Evolutionary conservation across 495 filamentous ascomycete species (phyloP).

Genomic region (Tuber aestivum): DNA sequence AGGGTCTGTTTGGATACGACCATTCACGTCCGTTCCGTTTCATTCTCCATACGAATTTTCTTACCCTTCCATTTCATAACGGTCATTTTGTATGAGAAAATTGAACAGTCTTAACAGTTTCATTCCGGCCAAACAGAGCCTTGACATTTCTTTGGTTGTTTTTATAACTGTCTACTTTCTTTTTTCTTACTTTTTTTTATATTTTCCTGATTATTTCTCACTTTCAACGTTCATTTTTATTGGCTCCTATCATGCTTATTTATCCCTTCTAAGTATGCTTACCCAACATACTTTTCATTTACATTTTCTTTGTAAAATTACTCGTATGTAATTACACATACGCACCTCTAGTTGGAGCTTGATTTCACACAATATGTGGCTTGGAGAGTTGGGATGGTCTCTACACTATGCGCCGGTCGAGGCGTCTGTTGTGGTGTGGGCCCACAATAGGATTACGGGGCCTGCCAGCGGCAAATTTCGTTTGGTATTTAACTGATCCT

Average conservation of each 20-base stretch:
- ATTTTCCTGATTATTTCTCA: background rate
- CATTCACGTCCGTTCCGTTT: no score
- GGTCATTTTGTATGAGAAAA: no score
- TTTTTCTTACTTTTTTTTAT: background rate
- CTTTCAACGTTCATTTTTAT: background rate
- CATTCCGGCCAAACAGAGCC: no score
- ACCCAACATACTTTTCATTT: background rate
- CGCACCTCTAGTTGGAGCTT: background rate
- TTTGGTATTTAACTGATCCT: background rate
- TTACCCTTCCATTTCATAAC: no score
- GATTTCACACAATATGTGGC: no score
- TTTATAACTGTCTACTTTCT: background rate
- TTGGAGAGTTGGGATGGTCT: background rate
- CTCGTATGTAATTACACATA: background rate
- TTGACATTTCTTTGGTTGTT: no score
- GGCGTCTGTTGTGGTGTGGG: background rate
- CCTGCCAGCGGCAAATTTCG: background rate
- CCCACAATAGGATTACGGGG: background rate
- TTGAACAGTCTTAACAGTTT: no score
- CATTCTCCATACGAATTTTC: background rate
- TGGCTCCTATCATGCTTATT: background rate
- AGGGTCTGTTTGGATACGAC: no score
- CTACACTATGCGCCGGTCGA: background rate
- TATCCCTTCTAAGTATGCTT: background rate
- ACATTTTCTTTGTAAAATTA: background rate